Percentiles rank a stretch among this genome's conserved stretches.
Evolutionary conservation across 805 yeast species (phyloP).

Genomic region (Metschnikowia cerradonensis): DNA sequence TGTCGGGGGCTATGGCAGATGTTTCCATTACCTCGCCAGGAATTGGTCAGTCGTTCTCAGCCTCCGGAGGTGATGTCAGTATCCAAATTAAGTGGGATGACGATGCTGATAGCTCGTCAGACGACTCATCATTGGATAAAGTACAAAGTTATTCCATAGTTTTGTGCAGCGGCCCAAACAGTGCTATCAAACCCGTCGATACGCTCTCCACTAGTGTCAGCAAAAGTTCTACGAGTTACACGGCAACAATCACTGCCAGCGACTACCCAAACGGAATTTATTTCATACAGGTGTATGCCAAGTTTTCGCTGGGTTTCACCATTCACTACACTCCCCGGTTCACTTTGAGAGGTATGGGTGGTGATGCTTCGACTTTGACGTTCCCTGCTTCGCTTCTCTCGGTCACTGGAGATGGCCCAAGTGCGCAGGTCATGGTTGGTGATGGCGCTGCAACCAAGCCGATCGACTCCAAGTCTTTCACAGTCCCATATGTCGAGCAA

Average conservation of each 20-base stretch:
- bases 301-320: slow-evolving; percentile 43
- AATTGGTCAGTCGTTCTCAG: slow-evolving; percentile 37
- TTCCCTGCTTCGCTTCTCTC: slow-evolving; percentile 27
- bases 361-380: slow-evolving; percentile 47
- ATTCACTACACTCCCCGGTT: slow-evolving; percentile 70
- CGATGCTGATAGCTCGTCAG: slow-evolving; percentile 44
- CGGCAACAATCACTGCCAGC: slow-evolving; percentile 40
- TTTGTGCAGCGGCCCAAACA: slow-evolving; percentile 67
- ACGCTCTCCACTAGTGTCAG: slow-evolving; percentile 23
- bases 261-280: slow-evolving; percentile 62
- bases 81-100: slow-evolving; percentile 46
- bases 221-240: slow-evolving; percentile 27
- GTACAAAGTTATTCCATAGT: slow-evolving; percentile 46
- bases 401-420: slow-evolving; percentile 39
- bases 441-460: slow-evolving; percentile 16
- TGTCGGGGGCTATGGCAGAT: slow-evolving; percentile 39
- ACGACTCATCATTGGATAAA: slow-evolving; percentile 41
- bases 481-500: slow-evolving; percentile 71
- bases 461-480: slow-evolving; percentile 45
- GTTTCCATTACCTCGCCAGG: slow-evolving; percentile 43
- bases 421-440: slow-evolving; percentile 31
- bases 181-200: slow-evolving; percentile 39
- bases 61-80: slow-evolving; percentile 30
- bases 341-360: slow-evolving; percentile 66
- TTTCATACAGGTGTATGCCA: slow-evolving; percentile 65